Evolutionary conservation across 441 rosid genomes (phyloP), one percentile per base, ranked within the genome.

Genomic region (Pelargonium fulgidum): DNA sequence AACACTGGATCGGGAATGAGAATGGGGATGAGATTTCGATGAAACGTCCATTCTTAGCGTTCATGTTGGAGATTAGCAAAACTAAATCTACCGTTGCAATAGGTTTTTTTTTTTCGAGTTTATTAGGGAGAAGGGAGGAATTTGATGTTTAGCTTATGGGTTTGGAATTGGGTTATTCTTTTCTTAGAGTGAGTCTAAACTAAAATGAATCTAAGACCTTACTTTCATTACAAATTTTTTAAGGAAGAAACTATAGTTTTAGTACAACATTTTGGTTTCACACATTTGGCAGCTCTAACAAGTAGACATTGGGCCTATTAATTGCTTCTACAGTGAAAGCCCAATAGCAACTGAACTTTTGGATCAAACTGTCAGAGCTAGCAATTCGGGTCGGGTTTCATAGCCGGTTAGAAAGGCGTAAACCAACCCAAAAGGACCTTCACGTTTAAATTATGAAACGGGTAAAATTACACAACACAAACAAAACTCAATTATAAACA

Each of bases 161-260:
- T n/a, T 16, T 50, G 16, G 58, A 7, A 50, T 50, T 50, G 58
- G 14, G 58, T 50, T 50, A 50, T 50, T 50, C 58, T 50, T 50
- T 50, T 7, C 58, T 50, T 50, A 7, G 58, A 50, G 17, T 50
- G 58, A n/a, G 58, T 50, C 17, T n/a, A n/a, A 50, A 12, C 33
- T 50, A 17, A 13, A 50, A 50, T 50, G 58, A 50, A 50, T 50
- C 58, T 50, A n/a, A 50, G 19, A 50, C 58, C 58, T 50, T 17
- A 3, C 13, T 50, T 50, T 50, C 17, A 14, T n/a, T n/a, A 13
- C 54, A 12, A 48, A 48, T 16, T 12, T 48, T 48, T 3, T 48
- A 11, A 48, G 54, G n/a, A 12, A 48, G 14, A n/a, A 26, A 26
- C 33, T 26, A 26, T 26, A 26, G 33, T 26, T 26, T 26, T 26